These are phyloP conservation scores for Talaromyces adpressus DNA, from an alignment of 495 filamentous ascomycete species.

Conservation along the genomic window DNA sequence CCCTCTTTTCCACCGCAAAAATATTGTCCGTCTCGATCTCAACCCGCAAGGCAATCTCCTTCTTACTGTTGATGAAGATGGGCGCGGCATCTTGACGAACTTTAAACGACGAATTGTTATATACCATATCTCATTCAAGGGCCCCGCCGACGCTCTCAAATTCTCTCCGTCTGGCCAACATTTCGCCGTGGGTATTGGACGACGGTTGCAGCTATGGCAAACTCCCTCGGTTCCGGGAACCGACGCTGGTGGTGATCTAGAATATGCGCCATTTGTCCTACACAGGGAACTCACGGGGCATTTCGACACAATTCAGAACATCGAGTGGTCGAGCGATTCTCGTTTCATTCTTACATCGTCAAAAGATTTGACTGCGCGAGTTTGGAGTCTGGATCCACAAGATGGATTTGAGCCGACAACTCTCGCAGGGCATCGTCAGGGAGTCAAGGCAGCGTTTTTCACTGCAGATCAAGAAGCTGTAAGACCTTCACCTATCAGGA, in stretches of 20 bases:
- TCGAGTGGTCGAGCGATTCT: slow-evolving; percentile 94
- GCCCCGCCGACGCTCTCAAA: slow-evolving; percentile 70
- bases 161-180: slow-evolving; percentile 89
- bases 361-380: slow-evolving; percentile 83
- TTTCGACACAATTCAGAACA: slow-evolving; percentile 74
- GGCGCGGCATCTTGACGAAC: slow-evolving; percentile 84
- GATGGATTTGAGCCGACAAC: slow-evolving; percentile 85
- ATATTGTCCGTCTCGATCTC: slow-evolving; percentile 80
- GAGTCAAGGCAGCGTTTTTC: slow-evolving; percentile 83
- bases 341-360: slow-evolving; percentile 87
- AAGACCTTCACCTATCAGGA: slow-evolving; percentile 17
- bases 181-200: slow-evolving; percentile 79
- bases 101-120: slow-evolving; percentile 76
- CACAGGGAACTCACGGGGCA: slow-evolving; percentile 83
- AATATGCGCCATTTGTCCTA: slow-evolving; percentile 89
- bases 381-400: slow-evolving; percentile 88
- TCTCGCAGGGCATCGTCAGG: slow-evolving; percentile 81
- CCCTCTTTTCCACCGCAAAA: slow-evolving; percentile 87
- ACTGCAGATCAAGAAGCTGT: slow-evolving; percentile 81
- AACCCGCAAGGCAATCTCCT: slow-evolving; percentile 85
- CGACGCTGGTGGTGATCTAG: slow-evolving; percentile 70
- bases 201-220: slow-evolving; percentile 90
- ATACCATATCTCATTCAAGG: slow-evolving; percentile 90
- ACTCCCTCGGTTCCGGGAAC: slow-evolving; percentile 81
- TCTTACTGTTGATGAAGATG: slow-evolving; percentile 89